Conservation (phyloP, 768 basidiomycete species). For the Phlegmacium glaucopus region DNA sequence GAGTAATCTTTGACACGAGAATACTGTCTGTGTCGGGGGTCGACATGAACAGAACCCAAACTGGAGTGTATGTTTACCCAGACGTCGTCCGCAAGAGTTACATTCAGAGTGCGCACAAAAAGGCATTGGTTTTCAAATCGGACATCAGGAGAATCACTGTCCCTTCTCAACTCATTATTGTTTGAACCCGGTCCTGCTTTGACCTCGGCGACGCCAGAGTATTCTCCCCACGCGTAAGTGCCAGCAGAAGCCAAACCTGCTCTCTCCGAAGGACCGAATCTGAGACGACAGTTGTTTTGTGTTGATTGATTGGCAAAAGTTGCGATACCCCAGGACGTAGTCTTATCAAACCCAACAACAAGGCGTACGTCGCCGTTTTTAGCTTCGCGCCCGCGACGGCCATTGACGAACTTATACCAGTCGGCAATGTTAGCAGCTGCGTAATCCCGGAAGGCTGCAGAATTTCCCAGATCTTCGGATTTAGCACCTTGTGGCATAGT, state of each 20-base stretch:
- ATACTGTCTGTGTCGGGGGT: no score
- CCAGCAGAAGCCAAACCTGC: neutral
- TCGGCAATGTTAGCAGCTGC: conserved; percentile 9
- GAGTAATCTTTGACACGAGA: no score
- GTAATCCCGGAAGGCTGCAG: conserved; percentile 9
- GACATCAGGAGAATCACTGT: neutral
- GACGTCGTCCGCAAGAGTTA: neutral
- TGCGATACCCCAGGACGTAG: conserved; percentile 18
- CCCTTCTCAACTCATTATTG: neutral
- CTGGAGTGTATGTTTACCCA: neutral
- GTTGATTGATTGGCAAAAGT: conserved; percentile 9
- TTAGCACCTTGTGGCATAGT: conserved; percentile 17
- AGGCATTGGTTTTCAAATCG: conserved; percentile 12
- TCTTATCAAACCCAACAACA: conserved; percentile 16
- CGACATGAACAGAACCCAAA: no score
- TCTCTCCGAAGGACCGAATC: conserved; percentile 1
- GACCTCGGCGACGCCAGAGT: conserved; percentile 11
- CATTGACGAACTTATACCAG: conserved; percentile 16
- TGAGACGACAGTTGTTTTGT: conserved; percentile 5
- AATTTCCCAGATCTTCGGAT: conserved; percentile 9
- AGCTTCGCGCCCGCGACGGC: conserved; percentile 7
- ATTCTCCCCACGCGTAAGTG: conserved; percentile 13
- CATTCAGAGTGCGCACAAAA: conserved; percentile 11
- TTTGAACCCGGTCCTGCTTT: conserved; percentile 4
- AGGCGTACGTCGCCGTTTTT: conserved; percentile 18